phyloP scores from a whole-genome alignment of 305 asterid species.

The Solanum chacoense region DNA sequence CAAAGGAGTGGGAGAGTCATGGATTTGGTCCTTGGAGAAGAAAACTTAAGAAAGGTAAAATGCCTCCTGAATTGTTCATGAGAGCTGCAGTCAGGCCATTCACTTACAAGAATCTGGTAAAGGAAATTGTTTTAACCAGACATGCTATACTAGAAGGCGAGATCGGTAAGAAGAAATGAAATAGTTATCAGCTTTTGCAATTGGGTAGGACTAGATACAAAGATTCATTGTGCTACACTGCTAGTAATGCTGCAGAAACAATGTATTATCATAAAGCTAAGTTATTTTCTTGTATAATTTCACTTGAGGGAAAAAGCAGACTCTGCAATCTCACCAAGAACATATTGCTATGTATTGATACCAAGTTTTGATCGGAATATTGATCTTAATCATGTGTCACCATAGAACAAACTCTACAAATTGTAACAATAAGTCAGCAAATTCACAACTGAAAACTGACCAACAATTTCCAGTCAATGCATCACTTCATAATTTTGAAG shows the following conservation, averaged over 20 bases:
- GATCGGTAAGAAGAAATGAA: conserved; percentile 42
- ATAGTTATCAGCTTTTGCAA: neutral
- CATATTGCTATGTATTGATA: neutral
- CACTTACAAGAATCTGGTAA: conserved; percentile 69
- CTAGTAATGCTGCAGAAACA: neutral
- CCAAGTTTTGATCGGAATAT: neutral
- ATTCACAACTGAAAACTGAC: neutral
- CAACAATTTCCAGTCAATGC: neutral
- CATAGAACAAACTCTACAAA: neutral
- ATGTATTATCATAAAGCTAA: neutral
- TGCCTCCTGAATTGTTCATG: conserved; percentile 67
- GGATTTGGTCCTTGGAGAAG: conserved; percentile 68
- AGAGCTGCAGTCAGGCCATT: conserved; percentile 88
- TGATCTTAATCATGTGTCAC: neutral
- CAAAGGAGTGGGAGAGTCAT: conserved; percentile 53
- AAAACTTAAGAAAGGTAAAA: conserved; percentile 52
- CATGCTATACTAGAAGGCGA: conserved; percentile 84
- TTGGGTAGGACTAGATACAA: neutral
- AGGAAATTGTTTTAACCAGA: conserved; percentile 77
- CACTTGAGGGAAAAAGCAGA: neutral
- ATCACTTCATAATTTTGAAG: neutral
- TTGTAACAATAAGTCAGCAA: neutral
- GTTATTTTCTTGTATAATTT: neutral
- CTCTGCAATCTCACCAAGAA: neutral
- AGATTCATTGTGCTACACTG: neutral